These are phyloP conservation scores for Lactarius psammicola DNA, from an alignment of 768 basidiomycete genomes.

Conservation along the genomic window DNA sequence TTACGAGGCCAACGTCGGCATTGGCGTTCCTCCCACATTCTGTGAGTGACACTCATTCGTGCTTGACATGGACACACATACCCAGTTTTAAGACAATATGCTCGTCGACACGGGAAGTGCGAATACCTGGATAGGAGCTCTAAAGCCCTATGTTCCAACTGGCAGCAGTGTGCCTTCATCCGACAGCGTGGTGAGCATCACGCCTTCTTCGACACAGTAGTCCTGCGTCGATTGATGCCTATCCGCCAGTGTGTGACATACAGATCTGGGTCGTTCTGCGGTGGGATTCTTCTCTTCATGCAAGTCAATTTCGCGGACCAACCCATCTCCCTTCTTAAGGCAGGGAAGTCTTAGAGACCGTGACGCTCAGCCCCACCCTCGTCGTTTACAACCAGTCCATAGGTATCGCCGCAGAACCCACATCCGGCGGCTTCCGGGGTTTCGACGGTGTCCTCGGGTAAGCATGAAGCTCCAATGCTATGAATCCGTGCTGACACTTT, in stretches of 20 bases:
- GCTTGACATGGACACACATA: not conserved
- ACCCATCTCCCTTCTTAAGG: not conserved
- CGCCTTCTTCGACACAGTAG: no score
- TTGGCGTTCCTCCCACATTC: constrained; percentile 53
- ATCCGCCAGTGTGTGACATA: constrained; percentile 16
- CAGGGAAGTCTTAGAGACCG: not conserved
- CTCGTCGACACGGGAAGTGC: constrained; percentile 9
- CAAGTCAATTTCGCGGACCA: not conserved
- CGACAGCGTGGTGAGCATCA: constrained; percentile 3
- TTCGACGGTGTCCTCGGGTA: constrained; percentile 43
- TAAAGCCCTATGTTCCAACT: not conserved
- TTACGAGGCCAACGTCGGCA: constrained; percentile 43
- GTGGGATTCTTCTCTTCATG: not conserved
- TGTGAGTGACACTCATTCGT: constrained; percentile 38
- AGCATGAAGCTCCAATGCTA: not conserved
- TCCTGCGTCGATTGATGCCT: not conserved
- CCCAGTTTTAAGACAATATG: not conserved
- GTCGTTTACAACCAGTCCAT: constrained; percentile 37
- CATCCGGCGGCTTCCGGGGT: constrained; percentile 31
- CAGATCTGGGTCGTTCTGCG: constrained; percentile 14
- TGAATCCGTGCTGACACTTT: not conserved
- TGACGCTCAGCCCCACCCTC: constrained; percentile 17
- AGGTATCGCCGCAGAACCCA: constrained; percentile 36
- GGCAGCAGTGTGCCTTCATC: not conserved
- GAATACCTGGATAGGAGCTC: constrained; percentile 11